Evolutionary conservation across 306 rosid genomes (phyloP).

Genomic region (Corylus americana): DNA sequence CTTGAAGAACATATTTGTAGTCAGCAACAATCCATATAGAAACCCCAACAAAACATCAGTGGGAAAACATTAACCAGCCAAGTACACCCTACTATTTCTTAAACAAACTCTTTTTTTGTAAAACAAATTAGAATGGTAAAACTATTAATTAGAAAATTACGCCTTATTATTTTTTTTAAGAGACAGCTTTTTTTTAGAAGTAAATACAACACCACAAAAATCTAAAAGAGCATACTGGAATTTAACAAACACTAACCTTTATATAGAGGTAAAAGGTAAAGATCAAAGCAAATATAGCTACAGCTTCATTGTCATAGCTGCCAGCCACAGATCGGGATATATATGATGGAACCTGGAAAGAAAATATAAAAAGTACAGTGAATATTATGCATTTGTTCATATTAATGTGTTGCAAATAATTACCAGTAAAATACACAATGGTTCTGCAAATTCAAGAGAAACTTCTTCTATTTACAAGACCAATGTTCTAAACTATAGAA

Average conservation of each 20-base stretch:
- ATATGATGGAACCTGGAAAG: slow-evolving; percentile 89
- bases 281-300: slow-evolving; percentile 97
- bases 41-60: slow-evolving; percentile 14
- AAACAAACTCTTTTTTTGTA: slow-evolving; percentile 5
- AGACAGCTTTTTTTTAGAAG: slow-evolving; percentile 10
- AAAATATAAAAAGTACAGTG: slow-evolving; percentile 13
- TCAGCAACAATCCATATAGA: slow-evolving; percentile 37
- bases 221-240: background rate
- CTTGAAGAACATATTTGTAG: slow-evolving; percentile 47
- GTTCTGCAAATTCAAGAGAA: slow-evolving; percentile 1
- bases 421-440: background rate
- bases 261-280: slow-evolving; percentile 95
- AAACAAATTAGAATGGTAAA: slow-evolving; percentile 4
- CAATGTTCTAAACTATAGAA: background rate
- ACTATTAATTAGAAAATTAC: background rate
- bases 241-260: slow-evolving; percentile 58
- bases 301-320: slow-evolving; percentile 99
- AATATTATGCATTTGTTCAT: slow-evolving; percentile 5
- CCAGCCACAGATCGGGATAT: slow-evolving; percentile 99
- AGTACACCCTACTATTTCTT: slow-evolving; percentile 1
- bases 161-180: background rate
- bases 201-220: slow-evolving; percentile 12
- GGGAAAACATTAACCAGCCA: background rate
- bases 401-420: background rate
- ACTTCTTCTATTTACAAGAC: background rate